A percentile compares a stretch with the other conserved stretches of the same genome.
These are phyloP conservation scores for Bipolaris cookei DNA, from an alignment of 2,329 filamentous ascomycete species.

Conservation along the genomic window DNA sequence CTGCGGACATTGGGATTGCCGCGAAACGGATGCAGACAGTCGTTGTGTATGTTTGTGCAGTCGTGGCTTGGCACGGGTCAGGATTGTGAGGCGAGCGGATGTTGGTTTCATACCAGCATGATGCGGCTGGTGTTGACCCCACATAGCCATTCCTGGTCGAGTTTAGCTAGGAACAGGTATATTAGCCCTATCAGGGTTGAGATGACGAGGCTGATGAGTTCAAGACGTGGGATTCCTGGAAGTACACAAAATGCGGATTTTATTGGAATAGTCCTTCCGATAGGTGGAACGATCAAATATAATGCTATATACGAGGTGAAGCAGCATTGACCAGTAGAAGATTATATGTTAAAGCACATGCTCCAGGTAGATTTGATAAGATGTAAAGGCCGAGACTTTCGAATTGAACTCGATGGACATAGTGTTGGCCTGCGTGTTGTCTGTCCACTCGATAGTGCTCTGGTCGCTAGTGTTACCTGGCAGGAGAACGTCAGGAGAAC, in stretches of 20 bases:
- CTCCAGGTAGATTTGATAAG: not conserved
- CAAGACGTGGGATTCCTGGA: not conserved
- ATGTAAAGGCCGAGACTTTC: not conserved
- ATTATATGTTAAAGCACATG: not conserved
- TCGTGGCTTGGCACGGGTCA: not conserved
- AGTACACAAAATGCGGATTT: not conserved
- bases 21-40: not conserved
- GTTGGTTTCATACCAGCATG: conserved; percentile 9
- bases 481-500: too few relatives aligned
- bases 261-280: conserved; percentile 5
- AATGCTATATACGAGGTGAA: not conserved
- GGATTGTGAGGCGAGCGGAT: conserved; percentile 1
- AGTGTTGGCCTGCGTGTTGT: too few relatives aligned
- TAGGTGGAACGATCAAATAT: conserved; percentile 7
- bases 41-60: conserved; percentile 1
- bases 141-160: not conserved
- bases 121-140: conserved; percentile 1
- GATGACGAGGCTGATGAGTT: not conserved
- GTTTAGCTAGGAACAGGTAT: conserved; percentile 7
- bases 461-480: too few relatives aligned
- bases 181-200: conserved; percentile 6
- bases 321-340: not conserved
- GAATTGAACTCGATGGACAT: not conserved
- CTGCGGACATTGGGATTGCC: not conserved
- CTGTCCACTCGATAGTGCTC: too few relatives aligned